Base-by-base conservation (phyloP, 768 basidiomycete species). In the Amanita exitialis region DNA sequence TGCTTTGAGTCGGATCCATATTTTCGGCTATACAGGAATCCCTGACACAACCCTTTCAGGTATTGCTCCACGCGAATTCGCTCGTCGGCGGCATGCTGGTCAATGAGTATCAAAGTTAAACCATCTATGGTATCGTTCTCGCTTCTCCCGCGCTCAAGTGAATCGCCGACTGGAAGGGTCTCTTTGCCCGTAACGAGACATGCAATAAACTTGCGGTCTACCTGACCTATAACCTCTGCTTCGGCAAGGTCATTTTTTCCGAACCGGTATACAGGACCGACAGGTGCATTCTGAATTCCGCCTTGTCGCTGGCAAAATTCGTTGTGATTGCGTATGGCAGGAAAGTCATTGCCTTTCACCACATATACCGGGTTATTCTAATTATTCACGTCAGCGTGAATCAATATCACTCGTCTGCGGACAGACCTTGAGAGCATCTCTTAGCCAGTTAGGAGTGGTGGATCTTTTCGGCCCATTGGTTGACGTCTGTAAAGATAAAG, bases 41-140 rank as follows among this genome's bases (percentile, higher is more conserved):
- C 83, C 43, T 72, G 62, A 66, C 90, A 92, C n/a, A 92, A 62
- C 43, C 80, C 78, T 55, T 73, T 75, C 57, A 95, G 73, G 63
- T 90, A 86, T 23, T 70, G 67, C 67, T 99, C 96, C 53, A 98
- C 90, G 18, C 94, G 82, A 41, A 97, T 71, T 18, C 96, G 82
- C 66, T 99, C 96, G 62, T 96, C 91, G n/a, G 94, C 95, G 10
- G 96, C 96, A 63, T 99, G 96, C 64, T 99, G 96, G 69, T 99
- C 96, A 43, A 99, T 75, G 47, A 98, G 74, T 28, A 95, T 71
- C 27, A 98, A 75, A 25, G 63, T 56, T 43, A 57, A 57, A 21
- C 65, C 56, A 44, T 50, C 49, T 36, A 53, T 45, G 39, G 47
- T 28, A 44, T 48, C 56, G 44, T 37, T n/a, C 25, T 44, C 39